Conservation (phyloP, 169 alveolate species). For the Plasmodium cynomolgi region DNA sequence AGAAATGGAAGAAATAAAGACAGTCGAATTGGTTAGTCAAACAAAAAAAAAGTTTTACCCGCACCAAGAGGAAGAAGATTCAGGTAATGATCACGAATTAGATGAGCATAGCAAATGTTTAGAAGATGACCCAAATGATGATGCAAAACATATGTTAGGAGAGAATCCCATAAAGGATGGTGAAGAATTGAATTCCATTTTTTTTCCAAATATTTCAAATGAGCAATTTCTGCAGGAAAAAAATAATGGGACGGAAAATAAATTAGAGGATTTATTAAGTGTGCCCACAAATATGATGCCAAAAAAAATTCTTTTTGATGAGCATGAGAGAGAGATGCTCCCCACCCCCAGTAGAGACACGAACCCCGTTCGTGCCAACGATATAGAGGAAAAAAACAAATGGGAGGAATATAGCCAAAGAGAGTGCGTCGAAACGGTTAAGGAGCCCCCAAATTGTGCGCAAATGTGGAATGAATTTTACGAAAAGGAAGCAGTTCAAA, state of each 20-base stretch:
- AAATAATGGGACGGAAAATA: not conserved
- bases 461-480: not conserved
- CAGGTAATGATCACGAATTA: not conserved
- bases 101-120: not conserved
- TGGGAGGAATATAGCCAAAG: not conserved
- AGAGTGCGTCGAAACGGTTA: not conserved
- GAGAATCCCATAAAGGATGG: not conserved
- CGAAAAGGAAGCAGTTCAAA: not conserved
- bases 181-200: not conserved
- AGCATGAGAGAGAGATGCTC: not conserved
- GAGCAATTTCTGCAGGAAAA: not conserved
- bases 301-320: not conserved
- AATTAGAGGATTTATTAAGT: not conserved
- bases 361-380: not conserved
- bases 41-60: not conserved
- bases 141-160: not conserved
- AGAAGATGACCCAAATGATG: not conserved
- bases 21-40: not conserved
- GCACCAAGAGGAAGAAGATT: not conserved
- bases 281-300: not conserved
- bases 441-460: not conserved
- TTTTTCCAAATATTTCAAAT: not conserved
- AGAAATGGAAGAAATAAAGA: not conserved
- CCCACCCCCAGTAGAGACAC: not conserved
- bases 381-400: not conserved